Evolutionary conservation across 208 protist species (phyloP).

Genomic region (Kentomonas sorsogonicus): DNA sequence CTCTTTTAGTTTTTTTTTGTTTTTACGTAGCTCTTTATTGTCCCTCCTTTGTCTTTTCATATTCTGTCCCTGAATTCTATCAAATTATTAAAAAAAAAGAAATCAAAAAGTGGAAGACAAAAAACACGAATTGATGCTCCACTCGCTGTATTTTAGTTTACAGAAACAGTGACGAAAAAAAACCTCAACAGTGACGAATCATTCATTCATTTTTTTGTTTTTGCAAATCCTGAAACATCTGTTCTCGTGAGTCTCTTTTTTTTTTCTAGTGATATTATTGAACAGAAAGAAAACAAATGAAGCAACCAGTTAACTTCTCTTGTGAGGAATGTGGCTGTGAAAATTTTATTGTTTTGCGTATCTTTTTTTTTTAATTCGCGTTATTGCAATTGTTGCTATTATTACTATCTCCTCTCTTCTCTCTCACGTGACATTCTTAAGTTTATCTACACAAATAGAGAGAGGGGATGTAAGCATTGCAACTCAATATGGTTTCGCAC

Average conservation of each 20-base stretch:
- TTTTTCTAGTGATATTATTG: conserved; percentile 11
- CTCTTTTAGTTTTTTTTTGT: background rate
- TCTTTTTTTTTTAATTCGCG: conserved; percentile 10
- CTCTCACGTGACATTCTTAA: too few relatives aligned
- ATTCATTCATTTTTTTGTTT: conserved; percentile 6
- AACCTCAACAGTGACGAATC: background rate
- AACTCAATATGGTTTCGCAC: too few relatives aligned
- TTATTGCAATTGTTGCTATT: background rate
- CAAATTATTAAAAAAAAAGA: too few relatives aligned
- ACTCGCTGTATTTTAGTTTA: too few relatives aligned
- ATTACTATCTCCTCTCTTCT: too few relatives aligned
- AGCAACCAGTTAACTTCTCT: background rate
- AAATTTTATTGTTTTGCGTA: background rate
- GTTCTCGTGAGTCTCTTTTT: background rate
- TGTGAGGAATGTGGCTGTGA: background rate
- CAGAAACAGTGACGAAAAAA: too few relatives aligned
- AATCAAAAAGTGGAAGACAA: too few relatives aligned
- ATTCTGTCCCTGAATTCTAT: too few relatives aligned
- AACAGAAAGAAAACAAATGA: conserved; percentile 3
- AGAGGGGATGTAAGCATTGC: too few relatives aligned
- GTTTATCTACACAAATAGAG: too few relatives aligned
- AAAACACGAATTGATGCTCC: too few relatives aligned
- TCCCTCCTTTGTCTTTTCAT: conserved; percentile 1
- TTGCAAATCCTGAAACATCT: background rate
- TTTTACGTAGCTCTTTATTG: conserved; percentile 3